Evolutionary conservation across 495 filamentous ascomycete genomes (phyloP).

Genomic region (Penicillium canariense): DNA sequence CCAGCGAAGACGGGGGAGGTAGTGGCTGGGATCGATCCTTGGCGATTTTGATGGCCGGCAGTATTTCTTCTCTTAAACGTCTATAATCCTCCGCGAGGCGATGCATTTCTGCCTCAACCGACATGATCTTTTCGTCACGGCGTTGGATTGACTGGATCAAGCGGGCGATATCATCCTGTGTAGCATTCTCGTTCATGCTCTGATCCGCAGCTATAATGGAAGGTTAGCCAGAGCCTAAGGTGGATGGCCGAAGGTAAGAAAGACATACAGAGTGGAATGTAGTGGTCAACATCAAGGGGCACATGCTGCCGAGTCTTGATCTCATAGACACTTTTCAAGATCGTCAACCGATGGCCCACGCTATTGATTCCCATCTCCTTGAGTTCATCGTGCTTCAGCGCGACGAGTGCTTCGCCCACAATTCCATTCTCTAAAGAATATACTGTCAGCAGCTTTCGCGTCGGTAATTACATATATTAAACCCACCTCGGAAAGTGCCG

Average conservation of each 20-base stretch:
- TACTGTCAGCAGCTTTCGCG: conserved; percentile 3
- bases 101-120: conserved; percentile 76
- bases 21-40: conserved; percentile 90
- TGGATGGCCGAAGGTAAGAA: background rate
- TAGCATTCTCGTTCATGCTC: conserved; percentile 79
- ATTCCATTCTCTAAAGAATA: conserved; percentile 76
- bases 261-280: conserved; percentile 89
- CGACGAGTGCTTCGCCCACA: conserved; percentile 85
- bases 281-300: conserved; percentile 87
- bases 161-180: conserved; percentile 85
- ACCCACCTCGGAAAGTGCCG: conserved; percentile 73
- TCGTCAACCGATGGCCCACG: conserved; percentile 90
- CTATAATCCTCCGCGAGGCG: conserved; percentile 81
- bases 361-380: conserved; percentile 91
- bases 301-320: conserved; percentile 90
- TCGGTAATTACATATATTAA: background rate
- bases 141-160: conserved; percentile 81
- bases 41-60: conserved; percentile 82
- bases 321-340: conserved; percentile 92
- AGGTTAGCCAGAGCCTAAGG: conserved; percentile 7
- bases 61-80: conserved; percentile 80
- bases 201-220: conserved; percentile 73
- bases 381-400: conserved; percentile 85
- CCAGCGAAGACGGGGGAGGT: conserved; percentile 52
- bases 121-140: conserved; percentile 80